These are phyloP conservation scores for Aspergillus oerlinghausenensis DNA, from an alignment of 2,329 filamentous ascomycete species.

Conservation along the genomic window DNA sequence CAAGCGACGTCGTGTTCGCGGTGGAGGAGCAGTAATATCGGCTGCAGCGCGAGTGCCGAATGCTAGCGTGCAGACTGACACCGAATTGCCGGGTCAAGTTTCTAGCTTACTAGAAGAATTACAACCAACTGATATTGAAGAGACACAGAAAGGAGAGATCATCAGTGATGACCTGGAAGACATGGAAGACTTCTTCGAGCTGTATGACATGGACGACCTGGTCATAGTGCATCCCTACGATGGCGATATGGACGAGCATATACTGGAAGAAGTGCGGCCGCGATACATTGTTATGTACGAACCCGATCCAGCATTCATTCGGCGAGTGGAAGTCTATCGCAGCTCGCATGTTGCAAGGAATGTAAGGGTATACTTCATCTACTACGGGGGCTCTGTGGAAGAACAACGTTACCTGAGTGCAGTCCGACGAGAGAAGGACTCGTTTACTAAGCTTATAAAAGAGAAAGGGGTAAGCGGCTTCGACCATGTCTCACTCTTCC, in stretches of 20 bases:
- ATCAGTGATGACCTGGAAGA: conserved; percentile 75
- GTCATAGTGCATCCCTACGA: conserved; percentile 90
- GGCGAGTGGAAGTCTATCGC: conserved; percentile 89
- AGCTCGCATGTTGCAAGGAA: conserved; percentile 87
- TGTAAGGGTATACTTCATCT: conserved; percentile 93
- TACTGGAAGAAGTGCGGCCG: conserved; percentile 91
- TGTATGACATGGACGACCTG: conserved; percentile 87
- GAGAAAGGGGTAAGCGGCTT: conserved; percentile 66
- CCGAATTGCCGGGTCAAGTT: conserved; percentile 75
- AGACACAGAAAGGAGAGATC: conserved; percentile 64
- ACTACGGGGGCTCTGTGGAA: conserved; percentile 90
- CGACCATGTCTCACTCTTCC: neutral
- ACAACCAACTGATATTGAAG: conserved; percentile 72
- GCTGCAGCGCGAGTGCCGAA: conserved; percentile 62
- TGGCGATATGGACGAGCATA: conserved; percentile 89
- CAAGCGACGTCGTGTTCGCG: conserved; percentile 79
- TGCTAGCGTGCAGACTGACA: conserved; percentile 69
- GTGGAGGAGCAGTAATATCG: conserved; percentile 62
- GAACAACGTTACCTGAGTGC: conserved; percentile 88
- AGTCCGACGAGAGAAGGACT: conserved; percentile 91
- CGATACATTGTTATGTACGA: conserved; percentile 99
- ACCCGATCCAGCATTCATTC: conserved; percentile 88
- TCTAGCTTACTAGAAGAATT: conserved; percentile 78
- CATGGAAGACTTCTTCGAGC: conserved; percentile 86
- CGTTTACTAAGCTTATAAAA: conserved; percentile 90